phyloP scores from a whole-genome alignment of 2,329 filamentous ascomycete genomes.

The Aspergillus pseudonomiae region DNA sequence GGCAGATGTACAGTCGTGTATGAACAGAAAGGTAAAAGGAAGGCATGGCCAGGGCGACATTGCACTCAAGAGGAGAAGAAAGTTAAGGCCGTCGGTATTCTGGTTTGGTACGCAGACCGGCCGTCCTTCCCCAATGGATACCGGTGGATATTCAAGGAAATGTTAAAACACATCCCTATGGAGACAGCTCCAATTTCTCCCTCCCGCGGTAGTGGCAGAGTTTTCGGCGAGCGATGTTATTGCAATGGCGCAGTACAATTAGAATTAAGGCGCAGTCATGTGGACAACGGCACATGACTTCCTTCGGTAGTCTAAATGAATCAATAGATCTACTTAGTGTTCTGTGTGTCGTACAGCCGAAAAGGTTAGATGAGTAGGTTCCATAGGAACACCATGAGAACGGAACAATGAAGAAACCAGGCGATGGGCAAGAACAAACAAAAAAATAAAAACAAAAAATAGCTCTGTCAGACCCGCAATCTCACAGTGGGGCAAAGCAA shows the following conservation, averaged over 20 bases:
- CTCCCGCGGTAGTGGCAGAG: background rate
- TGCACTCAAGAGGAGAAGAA: background rate
- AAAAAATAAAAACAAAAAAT: background rate
- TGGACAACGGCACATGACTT: background rate
- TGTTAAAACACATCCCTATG: background rate
- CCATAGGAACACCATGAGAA: background rate
- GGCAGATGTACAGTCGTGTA: background rate
- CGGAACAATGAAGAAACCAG: background rate
- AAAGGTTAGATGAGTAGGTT: background rate
- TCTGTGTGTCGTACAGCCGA: background rate
- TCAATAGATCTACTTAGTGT: background rate
- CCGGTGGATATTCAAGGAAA: background rate
- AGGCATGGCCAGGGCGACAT: background rate
- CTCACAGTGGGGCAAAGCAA: background rate
- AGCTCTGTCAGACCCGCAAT: background rate
- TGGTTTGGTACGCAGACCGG: background rate
- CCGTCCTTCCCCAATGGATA: background rate
- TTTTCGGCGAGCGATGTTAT: background rate
- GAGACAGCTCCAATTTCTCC: background rate
- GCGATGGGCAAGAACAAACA: background rate
- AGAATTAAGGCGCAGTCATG: constrained; percentile 6
- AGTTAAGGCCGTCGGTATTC: background rate
- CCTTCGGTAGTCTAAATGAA: background rate
- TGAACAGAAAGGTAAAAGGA: background rate
- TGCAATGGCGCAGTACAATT: background rate